Evolutionary conservation across 768 basidiomycete genomes (phyloP).

Genomic region (Agrocybe pediades): DNA sequence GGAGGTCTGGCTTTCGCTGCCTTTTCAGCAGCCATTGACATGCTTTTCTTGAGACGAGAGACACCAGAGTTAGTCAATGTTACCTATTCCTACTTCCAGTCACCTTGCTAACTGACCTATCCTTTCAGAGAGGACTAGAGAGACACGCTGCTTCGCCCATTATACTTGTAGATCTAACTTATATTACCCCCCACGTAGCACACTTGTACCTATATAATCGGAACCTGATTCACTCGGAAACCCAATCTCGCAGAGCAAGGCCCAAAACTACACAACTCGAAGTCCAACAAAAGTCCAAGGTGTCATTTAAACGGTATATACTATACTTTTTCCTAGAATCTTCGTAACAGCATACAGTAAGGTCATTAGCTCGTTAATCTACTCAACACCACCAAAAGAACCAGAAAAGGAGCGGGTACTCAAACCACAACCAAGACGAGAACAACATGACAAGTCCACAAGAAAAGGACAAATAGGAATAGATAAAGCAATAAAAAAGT

Average conservation of each 20-base stretch:
- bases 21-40: conserved; percentile 90
- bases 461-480: no score
- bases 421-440: no score
- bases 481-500: no score
- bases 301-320: neutral
- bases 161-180: conserved; percentile 22
- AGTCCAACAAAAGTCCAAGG: neutral
- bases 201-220: conserved; percentile 28
- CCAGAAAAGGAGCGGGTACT: no score
- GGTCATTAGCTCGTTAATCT: no score
- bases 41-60: conserved; percentile 74
- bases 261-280: no score
- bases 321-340: neutral
- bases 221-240: conserved; percentile 11
- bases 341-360: neutral
- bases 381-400: no score
- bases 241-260: neutral
- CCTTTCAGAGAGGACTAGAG: conserved; percentile 40
- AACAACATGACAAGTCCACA: no score
- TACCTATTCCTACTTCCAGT: neutral
- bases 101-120: neutral
- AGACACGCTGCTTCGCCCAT: neutral
- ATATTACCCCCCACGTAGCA: conserved; percentile 15
- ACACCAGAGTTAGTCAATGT: conserved; percentile 55
- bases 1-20: conserved; percentile 92